These are phyloP conservation scores for Nitzschia putrida DNA, from an alignment of 108 stramenopile species.

Conservation along the genomic window DNA sequence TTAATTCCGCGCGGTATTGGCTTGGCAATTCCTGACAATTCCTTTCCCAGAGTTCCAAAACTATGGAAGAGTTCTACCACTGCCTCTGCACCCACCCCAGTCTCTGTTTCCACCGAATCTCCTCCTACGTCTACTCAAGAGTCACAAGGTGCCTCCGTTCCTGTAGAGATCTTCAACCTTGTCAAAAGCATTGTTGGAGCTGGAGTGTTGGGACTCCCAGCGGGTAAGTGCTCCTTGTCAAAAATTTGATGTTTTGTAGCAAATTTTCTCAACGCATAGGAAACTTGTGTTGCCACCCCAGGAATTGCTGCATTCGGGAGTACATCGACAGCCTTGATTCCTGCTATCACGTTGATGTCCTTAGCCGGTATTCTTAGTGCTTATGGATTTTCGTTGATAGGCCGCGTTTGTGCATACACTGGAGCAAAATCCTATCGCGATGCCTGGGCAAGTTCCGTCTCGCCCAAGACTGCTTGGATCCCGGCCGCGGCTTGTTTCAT, in stretches of 20 bases:
- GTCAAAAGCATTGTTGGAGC: constrained; percentile 84
- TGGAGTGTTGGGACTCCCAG: constrained; percentile 82
- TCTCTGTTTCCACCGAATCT: too few species aligned
- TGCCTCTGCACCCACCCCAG: too few species aligned
- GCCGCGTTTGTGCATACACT: constrained; percentile 71
- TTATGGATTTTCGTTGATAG: constrained; percentile 87
- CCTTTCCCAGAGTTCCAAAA: too few species aligned
- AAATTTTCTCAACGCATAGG: too few species aligned
- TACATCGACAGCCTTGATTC: constrained; percentile 57
- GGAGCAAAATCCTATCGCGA: constrained; percentile 68
- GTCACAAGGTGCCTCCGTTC: constrained; percentile 56
- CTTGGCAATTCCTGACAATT: too few species aligned
- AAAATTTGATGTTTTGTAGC: too few species aligned
- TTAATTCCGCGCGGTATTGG: too few species aligned
- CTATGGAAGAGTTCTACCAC: too few species aligned
- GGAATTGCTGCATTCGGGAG: constrained; percentile 41
- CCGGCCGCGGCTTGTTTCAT: constrained; percentile 78
- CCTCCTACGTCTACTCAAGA: too few species aligned
- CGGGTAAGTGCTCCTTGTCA: constrained; percentile 56
- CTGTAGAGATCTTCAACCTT: constrained; percentile 80
- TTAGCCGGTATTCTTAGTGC: constrained; percentile 77
- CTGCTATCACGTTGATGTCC: constrained; percentile 66
- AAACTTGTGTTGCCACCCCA: too few species aligned
- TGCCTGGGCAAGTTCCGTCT: constrained; percentile 46
- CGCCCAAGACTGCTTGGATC: constrained; percentile 61